Evolutionary conservation across 768 basidiomycete species (phyloP), one percentile per base, ranked within the genome.

Genomic region (Russula earlei): DNA sequence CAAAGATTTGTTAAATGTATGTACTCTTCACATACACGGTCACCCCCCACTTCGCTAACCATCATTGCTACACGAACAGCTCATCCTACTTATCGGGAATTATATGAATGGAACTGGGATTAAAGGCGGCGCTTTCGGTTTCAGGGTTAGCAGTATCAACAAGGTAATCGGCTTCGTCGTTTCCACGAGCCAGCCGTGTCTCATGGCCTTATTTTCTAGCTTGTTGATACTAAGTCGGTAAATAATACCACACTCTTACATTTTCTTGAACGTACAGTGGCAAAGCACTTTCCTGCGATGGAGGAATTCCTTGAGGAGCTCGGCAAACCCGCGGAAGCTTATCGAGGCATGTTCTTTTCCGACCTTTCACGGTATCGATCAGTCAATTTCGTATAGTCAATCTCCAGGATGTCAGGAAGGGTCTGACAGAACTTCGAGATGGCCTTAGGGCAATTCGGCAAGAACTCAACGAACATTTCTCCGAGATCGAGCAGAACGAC

Each of bases 41-140:
- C 29, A 5, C 29, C 2, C 29, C 78, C 22, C 27, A n/a, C 9
- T n/a, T 24, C 27, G 5, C 38, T 25, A 9, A n/a, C 19, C 11
- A 2, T 33, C 5, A 43, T 8, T 1, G 24, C 11, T 19, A 31
- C 12, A 11, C 31, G 1, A 42, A 19, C 51, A 85, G 86, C 79
- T 99, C 40, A 96, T 98, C 61, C 83, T 99, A 14, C 77, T 94
- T 63, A 82, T 99, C 62, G 95, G 95, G 41, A 99, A 99, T 68
- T 99, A 92, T 69, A 93, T 98, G 85, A 99, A 99, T 67, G 91
- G 93, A 6, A 87, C 91, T 51, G 92, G 94, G 51, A 79, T 91
- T 64, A 96, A 95, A 68, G 95, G 95, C 53, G 94, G 94, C 31
- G 96, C 96, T 1, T 95, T 90, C 64, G 95, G 95, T 56, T 99